Percentiles rank a stretch among this genome's conserved stretches.
phyloP scores from a whole-genome alignment of 768 basidiomycete species.

The Lactarius sanguifluus region DNA sequence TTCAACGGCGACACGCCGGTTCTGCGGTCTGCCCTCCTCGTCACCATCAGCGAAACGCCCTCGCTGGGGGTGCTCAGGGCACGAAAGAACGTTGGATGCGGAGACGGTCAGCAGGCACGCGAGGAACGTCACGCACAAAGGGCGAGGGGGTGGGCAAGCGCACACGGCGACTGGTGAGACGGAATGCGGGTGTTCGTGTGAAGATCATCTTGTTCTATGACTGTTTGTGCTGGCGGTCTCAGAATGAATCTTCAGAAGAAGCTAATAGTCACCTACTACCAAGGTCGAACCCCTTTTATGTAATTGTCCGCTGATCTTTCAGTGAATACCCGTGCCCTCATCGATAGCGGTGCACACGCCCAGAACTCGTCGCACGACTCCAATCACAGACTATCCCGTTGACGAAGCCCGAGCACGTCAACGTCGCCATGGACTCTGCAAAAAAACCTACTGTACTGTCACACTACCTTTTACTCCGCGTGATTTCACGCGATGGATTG shows the following conservation, averaged over 20 bases:
- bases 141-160: constrained; percentile 76
- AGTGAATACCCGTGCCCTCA: no score
- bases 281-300: no score
- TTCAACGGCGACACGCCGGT: constrained; percentile 42
- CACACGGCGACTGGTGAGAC: constrained; percentile 54
- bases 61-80: constrained; percentile 66
- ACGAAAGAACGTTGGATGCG: constrained; percentile 75
- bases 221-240: constrained; percentile 23
- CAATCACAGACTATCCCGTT: no score
- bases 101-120: constrained; percentile 78
- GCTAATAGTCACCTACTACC: no score
- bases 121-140: constrained; percentile 77
- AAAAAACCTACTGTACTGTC: no score
- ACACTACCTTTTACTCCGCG: no score
- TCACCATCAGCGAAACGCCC: constrained; percentile 59
- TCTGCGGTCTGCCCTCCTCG: constrained; percentile 29
- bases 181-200: constrained; percentile 50
- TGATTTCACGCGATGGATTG: no score
- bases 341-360: no score
- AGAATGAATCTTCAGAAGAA: constrained; percentile 3
- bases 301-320: no score
- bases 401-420: no score
- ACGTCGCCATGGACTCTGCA: no score
- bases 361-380: no score
- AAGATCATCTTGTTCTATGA: constrained; percentile 51